Evolutionary conservation across 2,329 filamentous ascomycete genomes (phyloP).

Genomic region (Fusarium denticulatum): DNA sequence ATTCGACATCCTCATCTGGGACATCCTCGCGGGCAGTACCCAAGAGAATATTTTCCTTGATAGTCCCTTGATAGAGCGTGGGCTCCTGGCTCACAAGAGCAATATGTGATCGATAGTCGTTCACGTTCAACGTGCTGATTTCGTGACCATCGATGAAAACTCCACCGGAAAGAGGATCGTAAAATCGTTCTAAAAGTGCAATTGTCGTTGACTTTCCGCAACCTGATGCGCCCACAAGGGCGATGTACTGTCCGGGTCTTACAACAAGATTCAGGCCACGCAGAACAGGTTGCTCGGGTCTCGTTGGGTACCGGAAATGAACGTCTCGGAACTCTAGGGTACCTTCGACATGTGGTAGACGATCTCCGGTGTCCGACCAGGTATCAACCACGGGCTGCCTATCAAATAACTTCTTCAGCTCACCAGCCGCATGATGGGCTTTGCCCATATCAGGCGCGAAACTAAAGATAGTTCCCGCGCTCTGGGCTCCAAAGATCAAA

Average conservation of each 20-base stretch:
- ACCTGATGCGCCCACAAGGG: constrained; percentile 91
- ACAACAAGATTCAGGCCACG: constrained; percentile 81
- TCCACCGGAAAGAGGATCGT: constrained; percentile 84
- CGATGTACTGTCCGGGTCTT: constrained; percentile 83
- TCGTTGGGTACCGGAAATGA: constrained; percentile 92
- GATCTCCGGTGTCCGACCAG: constrained; percentile 61
- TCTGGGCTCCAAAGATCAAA: constrained; percentile 68
- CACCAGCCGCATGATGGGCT: constrained; percentile 82
- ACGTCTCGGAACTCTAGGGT: constrained; percentile 90
- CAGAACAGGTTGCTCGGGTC: constrained; percentile 90
- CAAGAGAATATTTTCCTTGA: constrained; percentile 89
- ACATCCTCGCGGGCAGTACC: constrained; percentile 75
- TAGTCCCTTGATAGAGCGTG: constrained; percentile 91
- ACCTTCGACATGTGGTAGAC: constrained; percentile 69
- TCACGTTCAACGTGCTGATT: constrained; percentile 82
- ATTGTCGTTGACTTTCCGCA: constrained; percentile 97
- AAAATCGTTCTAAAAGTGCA: constrained; percentile 91
- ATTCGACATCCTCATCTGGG: constrained; percentile 75
- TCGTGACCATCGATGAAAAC: constrained; percentile 86
- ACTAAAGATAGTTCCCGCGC: too few species aligned
- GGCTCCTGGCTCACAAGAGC: constrained; percentile 95
- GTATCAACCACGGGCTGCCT: constrained; percentile 83
- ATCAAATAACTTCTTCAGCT: constrained; percentile 87
- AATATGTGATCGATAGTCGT: constrained; percentile 84
- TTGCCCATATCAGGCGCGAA: constrained; percentile 94